Evolutionary conservation across 495 filamentous ascomycete species (phyloP), one percentile per base, ranked within the genome.

Genomic region (Bathelium albidoporum): DNA sequence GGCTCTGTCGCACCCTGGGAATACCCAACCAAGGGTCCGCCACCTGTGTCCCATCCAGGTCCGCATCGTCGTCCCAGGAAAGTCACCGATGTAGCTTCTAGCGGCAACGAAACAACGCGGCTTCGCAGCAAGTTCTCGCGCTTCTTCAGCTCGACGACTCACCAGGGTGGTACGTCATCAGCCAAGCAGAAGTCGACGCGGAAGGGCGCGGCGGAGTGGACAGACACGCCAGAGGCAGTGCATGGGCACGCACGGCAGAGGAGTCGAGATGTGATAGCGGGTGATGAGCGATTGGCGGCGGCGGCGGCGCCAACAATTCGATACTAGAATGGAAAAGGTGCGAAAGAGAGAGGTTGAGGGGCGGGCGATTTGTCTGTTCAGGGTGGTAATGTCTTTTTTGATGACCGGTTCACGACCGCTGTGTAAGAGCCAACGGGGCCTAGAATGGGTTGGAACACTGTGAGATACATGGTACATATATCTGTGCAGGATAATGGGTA

Each of bases 401-500:
- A 55, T 55, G 49, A 55, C 5, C 24, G 24, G 16, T 55, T 26
- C 49, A 55, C 49, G 49, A 16, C 49, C 49, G n/a, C n/a, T n/a
- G n/a, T n/a, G n/a, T n/a, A n/a, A n/a, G n/a, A n/a, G n/a, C n/a
- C n/a, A n/a, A n/a, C n/a, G n/a, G 44, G n/a, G 44, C 18, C 44
- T 49, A 20, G 44, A 20, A 5, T 18, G 16, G n/a, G 10, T 49
- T 49, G 22, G 10, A 18, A 10, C 10, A 18, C 22, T 49, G 44
- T 49, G 44, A 12, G 49, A 55, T 55, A 29, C 49, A 0, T 55
- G 49, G 29, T 20, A 29, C 49, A 24, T 10, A 29, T 29, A 55
- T 55, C 20, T 55, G 49, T n/a, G 49, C 24, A 55, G 49, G 49
- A 9, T 55, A 28, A 11, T 55, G 49, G 49, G 49, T 55, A 55